phyloP scores from a whole-genome alignment of 2,329 filamentous ascomycete genomes.

The Lachnellula arida region DNA sequence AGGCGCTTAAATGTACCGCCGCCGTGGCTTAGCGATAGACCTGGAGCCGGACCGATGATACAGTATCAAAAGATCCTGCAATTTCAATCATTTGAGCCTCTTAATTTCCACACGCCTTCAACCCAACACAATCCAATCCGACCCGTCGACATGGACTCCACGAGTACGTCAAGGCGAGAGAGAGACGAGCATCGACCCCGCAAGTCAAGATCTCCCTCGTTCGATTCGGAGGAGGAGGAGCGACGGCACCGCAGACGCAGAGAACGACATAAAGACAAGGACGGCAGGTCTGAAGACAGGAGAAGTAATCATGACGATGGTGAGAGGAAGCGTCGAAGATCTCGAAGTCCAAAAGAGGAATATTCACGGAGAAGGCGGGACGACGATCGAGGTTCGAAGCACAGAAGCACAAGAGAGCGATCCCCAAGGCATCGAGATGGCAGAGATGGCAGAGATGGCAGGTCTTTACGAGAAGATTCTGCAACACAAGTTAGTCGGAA shows the following conservation, averaged over 20 bases:
- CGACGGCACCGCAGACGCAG: constrained; percentile 21
- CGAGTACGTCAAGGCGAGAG: constrained; percentile 4
- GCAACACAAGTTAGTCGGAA: constrained; percentile 23
- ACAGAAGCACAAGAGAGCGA: constrained; percentile 21
- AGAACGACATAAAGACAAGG: constrained; percentile 1
- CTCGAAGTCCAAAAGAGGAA: constrained; percentile 25
- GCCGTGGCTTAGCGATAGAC: background rate
- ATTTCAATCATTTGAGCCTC: background rate
- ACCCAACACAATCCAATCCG: background rate
- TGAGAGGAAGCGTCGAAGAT: constrained; percentile 25
- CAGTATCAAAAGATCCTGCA: background rate
- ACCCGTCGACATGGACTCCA: background rate
- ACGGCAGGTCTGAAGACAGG: constrained; percentile 2
- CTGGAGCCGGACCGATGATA: background rate
- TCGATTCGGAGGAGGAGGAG: constrained; percentile 29
- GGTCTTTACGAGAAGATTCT: constrained; percentile 20
- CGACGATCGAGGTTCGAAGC: constrained; percentile 23
- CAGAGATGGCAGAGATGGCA: constrained; percentile 16
- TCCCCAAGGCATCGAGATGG: constrained; percentile 22
- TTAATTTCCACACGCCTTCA: background rate
- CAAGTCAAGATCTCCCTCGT: constrained; percentile 23
- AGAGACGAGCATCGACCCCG: constrained; percentile 16
- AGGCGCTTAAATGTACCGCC: no score
- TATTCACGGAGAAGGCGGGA: constrained; percentile 16
- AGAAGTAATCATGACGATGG: constrained; percentile 19